phyloP scores from a whole-genome alignment of 2,329 filamentous ascomycete species.

The Blastomyces percursus region DNA sequence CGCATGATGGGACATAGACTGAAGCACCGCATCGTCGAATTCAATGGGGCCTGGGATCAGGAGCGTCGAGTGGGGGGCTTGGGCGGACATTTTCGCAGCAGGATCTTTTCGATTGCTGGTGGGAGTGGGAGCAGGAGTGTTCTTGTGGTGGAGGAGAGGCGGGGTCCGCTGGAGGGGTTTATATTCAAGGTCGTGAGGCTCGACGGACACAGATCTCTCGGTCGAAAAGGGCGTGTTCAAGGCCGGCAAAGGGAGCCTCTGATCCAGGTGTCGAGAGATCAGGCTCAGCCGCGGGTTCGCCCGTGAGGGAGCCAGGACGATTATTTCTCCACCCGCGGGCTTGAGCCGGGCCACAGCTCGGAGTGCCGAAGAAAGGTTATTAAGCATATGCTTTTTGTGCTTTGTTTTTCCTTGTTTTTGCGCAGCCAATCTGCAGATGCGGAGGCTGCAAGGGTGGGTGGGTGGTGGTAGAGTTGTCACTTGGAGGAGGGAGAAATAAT shows the following conservation, averaged over 20 bases:
- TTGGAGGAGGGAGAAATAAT: neutral
- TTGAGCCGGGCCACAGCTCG: slow-evolving; percentile 15
- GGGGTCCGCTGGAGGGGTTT: slow-evolving; percentile 29
- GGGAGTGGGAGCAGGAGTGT: neutral
- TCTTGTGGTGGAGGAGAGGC: slow-evolving; percentile 2
- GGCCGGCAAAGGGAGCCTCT: slow-evolving; percentile 43
- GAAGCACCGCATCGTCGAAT: slow-evolving; percentile 92
- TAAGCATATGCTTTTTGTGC: slow-evolving; percentile 1
- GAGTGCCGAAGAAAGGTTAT: slow-evolving; percentile 11
- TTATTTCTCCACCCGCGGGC: slow-evolving; percentile 27
- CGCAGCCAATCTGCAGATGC: neutral
- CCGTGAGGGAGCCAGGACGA: slow-evolving; percentile 38
- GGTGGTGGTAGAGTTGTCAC: too few relatives aligned
- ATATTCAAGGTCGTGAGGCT: slow-evolving; percentile 45
- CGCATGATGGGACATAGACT: slow-evolving; percentile 87
- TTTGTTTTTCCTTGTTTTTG: neutral
- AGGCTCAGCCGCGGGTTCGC: slow-evolving; percentile 45
- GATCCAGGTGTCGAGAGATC: slow-evolving; percentile 51
- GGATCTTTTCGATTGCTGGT: slow-evolving; percentile 16
- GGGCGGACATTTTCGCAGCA: slow-evolving; percentile 43
- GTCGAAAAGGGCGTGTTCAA: slow-evolving; percentile 55
- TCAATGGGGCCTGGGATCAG: slow-evolving; percentile 97
- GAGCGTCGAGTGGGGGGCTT: slow-evolving; percentile 57
- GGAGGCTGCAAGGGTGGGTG: neutral
- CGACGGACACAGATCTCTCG: slow-evolving; percentile 42